These are phyloP conservation scores for Ministeria vibrans DNA, from an alignment of 78 protist species.

Conservation along the genomic window DNA sequence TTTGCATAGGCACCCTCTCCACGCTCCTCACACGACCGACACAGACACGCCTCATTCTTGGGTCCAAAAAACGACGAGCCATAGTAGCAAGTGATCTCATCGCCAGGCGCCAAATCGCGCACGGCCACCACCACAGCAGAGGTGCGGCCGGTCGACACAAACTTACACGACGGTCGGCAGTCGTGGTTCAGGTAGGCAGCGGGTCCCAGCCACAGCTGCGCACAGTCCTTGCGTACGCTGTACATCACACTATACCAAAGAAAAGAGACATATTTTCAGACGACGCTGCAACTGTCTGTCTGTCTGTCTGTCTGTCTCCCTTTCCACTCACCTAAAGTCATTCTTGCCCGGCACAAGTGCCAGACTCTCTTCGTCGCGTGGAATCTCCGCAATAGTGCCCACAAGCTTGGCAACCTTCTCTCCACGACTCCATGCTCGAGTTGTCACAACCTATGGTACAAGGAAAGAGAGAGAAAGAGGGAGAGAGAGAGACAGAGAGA, in stretches of 20 bases:
- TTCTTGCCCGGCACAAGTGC: slow-evolving; percentile 12
- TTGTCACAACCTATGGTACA: not conserved
- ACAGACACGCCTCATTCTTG: not conserved
- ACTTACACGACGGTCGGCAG: slow-evolving; percentile 4
- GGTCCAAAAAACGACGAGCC: slow-evolving; percentile 1
- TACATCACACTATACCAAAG: slow-evolving; percentile 38
- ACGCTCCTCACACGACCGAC: slow-evolving; percentile 8
- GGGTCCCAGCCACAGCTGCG: slow-evolving; percentile 37
- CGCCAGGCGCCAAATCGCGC: not conserved
- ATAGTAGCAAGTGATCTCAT: slow-evolving; percentile 7
- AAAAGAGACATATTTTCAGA: too few relatives aligned
- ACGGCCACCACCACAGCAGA: slow-evolving; percentile 6
- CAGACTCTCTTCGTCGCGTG: not conserved
- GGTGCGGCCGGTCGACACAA: slow-evolving; percentile 11
- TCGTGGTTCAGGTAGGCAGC: slow-evolving; percentile 32
- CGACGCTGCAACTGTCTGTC: too few relatives aligned
- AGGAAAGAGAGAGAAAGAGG: too few relatives aligned
- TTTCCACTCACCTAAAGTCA: too few relatives aligned
- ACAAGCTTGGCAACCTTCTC: not conserved
- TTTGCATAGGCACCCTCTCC: too few relatives aligned
- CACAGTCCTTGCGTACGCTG: slow-evolving; percentile 23
- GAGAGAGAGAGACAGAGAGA: not conserved
- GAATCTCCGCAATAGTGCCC: slow-evolving; percentile 25
- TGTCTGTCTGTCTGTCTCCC: too few relatives aligned
- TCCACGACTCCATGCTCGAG: not conserved